Percentiles rank a stretch among this genome's conserved stretches.
Evolutionary conservation across 495 filamentous ascomycete species (phyloP).

Genomic region (Penicillium coprophilum): DNA sequence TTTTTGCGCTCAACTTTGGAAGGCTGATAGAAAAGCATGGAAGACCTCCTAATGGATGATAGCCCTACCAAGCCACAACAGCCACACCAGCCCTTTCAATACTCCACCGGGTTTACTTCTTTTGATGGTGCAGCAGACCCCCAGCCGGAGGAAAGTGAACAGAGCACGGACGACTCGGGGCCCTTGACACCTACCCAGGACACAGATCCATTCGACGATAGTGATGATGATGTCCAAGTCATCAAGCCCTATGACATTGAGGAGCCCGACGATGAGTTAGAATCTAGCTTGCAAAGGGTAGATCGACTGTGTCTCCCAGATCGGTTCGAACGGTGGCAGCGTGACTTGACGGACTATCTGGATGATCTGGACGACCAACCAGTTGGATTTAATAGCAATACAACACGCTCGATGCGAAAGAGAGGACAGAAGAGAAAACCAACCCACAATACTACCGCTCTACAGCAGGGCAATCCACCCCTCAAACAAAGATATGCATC

Average conservation of each 20-base stretch:
- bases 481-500: not conserved
- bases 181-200: conserved; percentile 18
- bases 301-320: conserved; percentile 21
- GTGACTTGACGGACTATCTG: conserved; percentile 36
- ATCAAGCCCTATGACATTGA: conserved; percentile 46
- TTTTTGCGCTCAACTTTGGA: not conserved
- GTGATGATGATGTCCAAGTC: conserved; percentile 18
- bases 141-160: conserved; percentile 15
- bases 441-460: conserved; percentile 2
- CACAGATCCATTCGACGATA: conserved; percentile 2
- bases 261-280: conserved; percentile 42
- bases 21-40: not conserved
- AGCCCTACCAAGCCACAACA: not conserved
- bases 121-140: not conserved
- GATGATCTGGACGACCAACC: conserved; percentile 31
- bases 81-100: not conserved
- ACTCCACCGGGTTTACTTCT: not conserved
- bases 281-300: conserved; percentile 7
- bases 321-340: conserved; percentile 32
- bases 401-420: conserved; percentile 4
- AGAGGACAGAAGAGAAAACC: conserved; percentile 45
- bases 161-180: conserved; percentile 18
- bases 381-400: conserved; percentile 12
- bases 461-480: not conserved
- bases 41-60: conserved; percentile 6